phyloP scores from a whole-genome alignment of 2,329 filamentous ascomycete genomes.

The Ilyonectria destructans region DNA sequence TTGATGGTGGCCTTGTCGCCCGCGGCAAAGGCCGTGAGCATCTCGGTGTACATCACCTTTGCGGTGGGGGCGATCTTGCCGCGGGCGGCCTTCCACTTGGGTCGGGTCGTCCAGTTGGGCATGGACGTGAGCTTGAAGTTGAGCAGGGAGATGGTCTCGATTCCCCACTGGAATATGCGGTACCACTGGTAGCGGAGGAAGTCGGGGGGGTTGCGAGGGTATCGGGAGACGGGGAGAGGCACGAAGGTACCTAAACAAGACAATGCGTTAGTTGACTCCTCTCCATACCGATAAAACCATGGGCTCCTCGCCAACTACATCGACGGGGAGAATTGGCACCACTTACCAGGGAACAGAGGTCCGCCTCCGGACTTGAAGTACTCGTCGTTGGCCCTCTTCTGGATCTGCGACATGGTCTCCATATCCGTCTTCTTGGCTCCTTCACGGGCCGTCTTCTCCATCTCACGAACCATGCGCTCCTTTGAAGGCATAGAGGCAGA shows the following conservation, averaged over 20 bases:
- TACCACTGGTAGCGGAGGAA: slow-evolving; percentile 58
- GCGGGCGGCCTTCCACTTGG: slow-evolving; percentile 62
- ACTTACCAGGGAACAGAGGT: slow-evolving; percentile 56
- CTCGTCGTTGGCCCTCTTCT: slow-evolving; percentile 52
- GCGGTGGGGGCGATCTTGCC: slow-evolving; percentile 67
- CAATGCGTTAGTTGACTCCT: not conserved
- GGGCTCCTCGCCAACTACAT: not conserved
- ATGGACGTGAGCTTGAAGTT: slow-evolving; percentile 64
- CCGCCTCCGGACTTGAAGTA: slow-evolving; percentile 54
- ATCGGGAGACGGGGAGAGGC: slow-evolving; percentile 58
- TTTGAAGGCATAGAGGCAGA: slow-evolving; percentile 48
- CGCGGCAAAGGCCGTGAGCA: slow-evolving; percentile 74
- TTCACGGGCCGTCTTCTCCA: slow-evolving; percentile 46
- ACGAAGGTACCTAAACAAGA: slow-evolving; percentile 64
- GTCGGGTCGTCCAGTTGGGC: slow-evolving; percentile 59
- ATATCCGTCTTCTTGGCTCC: slow-evolving; percentile 45
- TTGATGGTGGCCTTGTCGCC: slow-evolving; percentile 69
- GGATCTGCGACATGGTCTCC: slow-evolving; percentile 52
- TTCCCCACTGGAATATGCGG: slow-evolving; percentile 55
- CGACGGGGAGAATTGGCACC: slow-evolving; percentile 17
- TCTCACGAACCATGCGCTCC: slow-evolving; percentile 49
- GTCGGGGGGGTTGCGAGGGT: slow-evolving; percentile 48
- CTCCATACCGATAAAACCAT: not conserved
- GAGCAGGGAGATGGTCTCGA: slow-evolving; percentile 55
- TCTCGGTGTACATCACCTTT: slow-evolving; percentile 71